phyloP scores from a whole-genome alignment of 2,329 filamentous ascomycete genomes.

The Fusarium sp. region DNA sequence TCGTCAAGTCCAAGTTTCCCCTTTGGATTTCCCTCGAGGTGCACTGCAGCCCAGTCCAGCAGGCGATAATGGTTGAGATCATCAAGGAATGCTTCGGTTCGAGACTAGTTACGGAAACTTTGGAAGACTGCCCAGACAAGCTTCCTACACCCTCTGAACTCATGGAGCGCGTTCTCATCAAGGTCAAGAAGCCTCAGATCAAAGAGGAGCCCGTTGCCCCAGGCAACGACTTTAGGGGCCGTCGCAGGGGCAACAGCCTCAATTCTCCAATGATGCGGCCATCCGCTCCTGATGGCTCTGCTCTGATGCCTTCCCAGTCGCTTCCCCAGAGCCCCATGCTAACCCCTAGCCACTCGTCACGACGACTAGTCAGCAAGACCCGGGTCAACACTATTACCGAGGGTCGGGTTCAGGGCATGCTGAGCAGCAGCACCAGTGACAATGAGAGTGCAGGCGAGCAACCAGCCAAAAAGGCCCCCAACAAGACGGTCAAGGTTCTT shows the following conservation, averaged over 20 bases:
- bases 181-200: slow-evolving; percentile 81
- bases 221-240: slow-evolving; percentile 51
- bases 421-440: slow-evolving; percentile 76
- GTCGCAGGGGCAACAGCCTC: slow-evolving; percentile 73
- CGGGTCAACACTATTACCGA: slow-evolving; percentile 67
- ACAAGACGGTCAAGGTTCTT: slow-evolving; percentile 85
- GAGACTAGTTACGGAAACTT: slow-evolving; percentile 78
- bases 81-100: slow-evolving; percentile 86
- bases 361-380: slow-evolving; percentile 58
- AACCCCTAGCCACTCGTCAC: slow-evolving; percentile 60
- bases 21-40: slow-evolving; percentile 96
- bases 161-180: slow-evolving; percentile 85
- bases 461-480: slow-evolving; percentile 69
- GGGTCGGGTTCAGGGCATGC: slow-evolving; percentile 62
- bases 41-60: slow-evolving; percentile 85
- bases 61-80: slow-evolving; percentile 86
- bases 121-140: slow-evolving; percentile 72
- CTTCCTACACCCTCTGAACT: slow-evolving; percentile 89
- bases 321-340: slow-evolving; percentile 65
- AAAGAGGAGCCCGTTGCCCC: slow-evolving; percentile 52
- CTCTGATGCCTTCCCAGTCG: slow-evolving; percentile 58
- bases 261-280: slow-evolving; percentile 72
- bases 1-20: slow-evolving; percentile 85
- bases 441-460: slow-evolving; percentile 75
- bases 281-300: slow-evolving; percentile 64